These are phyloP conservation scores for Hemileia vastatrix DNA, from an alignment of 1,284 basidiomycete genomes.

Conservation along the genomic window DNA sequence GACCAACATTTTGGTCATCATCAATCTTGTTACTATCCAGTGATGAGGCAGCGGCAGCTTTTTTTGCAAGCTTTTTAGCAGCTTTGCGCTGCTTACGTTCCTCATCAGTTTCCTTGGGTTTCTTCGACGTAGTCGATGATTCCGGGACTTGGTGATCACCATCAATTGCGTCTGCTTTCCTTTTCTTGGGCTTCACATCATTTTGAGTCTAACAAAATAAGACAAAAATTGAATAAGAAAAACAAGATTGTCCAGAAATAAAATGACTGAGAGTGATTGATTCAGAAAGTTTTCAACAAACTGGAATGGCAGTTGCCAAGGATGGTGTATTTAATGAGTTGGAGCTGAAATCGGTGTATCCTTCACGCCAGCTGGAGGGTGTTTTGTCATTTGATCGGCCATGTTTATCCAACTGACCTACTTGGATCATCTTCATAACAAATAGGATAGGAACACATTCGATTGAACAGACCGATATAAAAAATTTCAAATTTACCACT, in stretches of 20 bases:
- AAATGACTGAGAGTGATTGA: neutral
- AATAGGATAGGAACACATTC: neutral
- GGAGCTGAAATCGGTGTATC: slow-evolving; percentile 86
- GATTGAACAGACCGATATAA: slow-evolving; percentile 29
- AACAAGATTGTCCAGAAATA: too few relatives aligned
- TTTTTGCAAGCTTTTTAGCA: slow-evolving; percentile 44
- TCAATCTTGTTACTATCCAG: neutral
- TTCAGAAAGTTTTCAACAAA: neutral
- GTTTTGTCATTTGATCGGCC: slow-evolving; percentile 87
- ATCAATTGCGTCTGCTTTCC: slow-evolving; percentile 11
- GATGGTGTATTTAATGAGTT: slow-evolving; percentile 43
- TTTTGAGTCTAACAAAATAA: slow-evolving; percentile 11
- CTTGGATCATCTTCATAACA: slow-evolving; percentile 63
- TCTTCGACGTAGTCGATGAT: slow-evolving; percentile 37
- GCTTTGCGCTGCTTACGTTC: slow-evolving; percentile 41
- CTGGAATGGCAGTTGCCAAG: slow-evolving; percentile 18
- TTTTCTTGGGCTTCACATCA: neutral
- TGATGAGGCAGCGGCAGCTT: slow-evolving; percentile 24
- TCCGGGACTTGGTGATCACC: slow-evolving; percentile 22
- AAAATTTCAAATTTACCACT: neutral
- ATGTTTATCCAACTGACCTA: slow-evolving; percentile 90
- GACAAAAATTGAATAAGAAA: neutral
- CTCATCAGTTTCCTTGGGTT: slow-evolving; percentile 35
- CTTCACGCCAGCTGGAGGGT: slow-evolving; percentile 78
- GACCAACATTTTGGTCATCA: neutral